Evolutionary conservation across 2,329 filamentous ascomycete genomes (phyloP).

Genomic region (Diplodia scrobiculata): DNA sequence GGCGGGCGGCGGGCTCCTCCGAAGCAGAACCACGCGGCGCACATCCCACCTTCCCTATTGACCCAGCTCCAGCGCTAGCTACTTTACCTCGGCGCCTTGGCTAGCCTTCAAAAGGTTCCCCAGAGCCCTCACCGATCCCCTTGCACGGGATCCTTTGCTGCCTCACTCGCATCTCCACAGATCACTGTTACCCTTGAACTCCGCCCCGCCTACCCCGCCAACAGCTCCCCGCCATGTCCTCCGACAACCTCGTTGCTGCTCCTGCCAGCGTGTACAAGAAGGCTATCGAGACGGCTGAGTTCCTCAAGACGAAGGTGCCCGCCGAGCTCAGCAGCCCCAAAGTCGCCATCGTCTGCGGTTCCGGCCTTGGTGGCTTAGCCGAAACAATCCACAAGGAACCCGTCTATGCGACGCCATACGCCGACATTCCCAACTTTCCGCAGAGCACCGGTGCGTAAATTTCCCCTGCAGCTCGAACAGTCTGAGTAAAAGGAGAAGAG

Average conservation of each 20-base stretch:
- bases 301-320: conserved; percentile 56
- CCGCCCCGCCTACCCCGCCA: background rate
- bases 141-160: background rate
- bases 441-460: conserved; percentile 57
- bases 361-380: conserved; percentile 63
- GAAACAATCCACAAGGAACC: conserved; percentile 56
- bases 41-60: conserved; percentile 16
- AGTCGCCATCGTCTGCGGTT: conserved; percentile 66
- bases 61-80: background rate
- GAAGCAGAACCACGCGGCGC: background rate
- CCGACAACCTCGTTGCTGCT: conserved; percentile 3
- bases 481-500: background rate
- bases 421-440: conserved; percentile 63
- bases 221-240: conserved; percentile 10
- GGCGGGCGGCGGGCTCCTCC: conserved; percentile 16
- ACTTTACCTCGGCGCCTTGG: conserved; percentile 6
- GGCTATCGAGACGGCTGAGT: conserved; percentile 55
- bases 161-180: background rate
- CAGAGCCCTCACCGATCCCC: background rate
- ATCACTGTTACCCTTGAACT: background rate
- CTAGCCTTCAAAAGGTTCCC: background rate
- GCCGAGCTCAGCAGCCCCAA: conserved; percentile 54
- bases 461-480: background rate
- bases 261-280: conserved; percentile 43
- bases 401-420: conserved; percentile 59